phyloP scores from a whole-genome alignment of 1,139 yeast genomes.

The Saccharomyces hybrid region DNA sequence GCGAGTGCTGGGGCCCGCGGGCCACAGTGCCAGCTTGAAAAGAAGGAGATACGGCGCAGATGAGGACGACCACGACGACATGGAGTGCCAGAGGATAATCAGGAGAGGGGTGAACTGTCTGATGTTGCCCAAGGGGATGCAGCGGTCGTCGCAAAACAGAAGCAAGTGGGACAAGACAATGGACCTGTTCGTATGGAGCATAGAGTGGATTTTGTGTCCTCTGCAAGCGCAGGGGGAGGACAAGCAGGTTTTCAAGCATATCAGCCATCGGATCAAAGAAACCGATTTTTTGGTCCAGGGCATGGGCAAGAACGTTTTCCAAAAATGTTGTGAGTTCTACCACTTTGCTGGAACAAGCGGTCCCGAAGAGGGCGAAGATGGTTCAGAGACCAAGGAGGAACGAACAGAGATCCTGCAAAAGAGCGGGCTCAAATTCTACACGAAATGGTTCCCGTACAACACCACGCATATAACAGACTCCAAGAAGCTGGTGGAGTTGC shows the following conservation, averaged over 20 bases:
- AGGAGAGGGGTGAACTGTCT: slow-evolving; percentile 48
- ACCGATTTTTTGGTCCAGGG: slow-evolving; percentile 22
- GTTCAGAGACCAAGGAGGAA: slow-evolving; percentile 14
- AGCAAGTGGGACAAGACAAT: slow-evolving; percentile 65
- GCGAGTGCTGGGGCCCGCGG: slow-evolving; percentile 19
- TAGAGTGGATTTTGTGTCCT: slow-evolving; percentile 58
- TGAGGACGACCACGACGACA: slow-evolving; percentile 10
- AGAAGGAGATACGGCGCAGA: slow-evolving; percentile 9
- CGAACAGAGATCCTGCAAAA: slow-evolving; percentile 14
- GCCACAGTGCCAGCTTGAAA: slow-evolving; percentile 13
- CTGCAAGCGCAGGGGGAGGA: slow-evolving; percentile 18
- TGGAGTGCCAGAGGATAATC: slow-evolving; percentile 17
- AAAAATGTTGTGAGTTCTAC: slow-evolving; percentile 21
- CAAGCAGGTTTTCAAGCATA: slow-evolving; percentile 30
- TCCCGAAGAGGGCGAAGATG: slow-evolving; percentile 5
- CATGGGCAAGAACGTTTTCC: slow-evolving; percentile 25
- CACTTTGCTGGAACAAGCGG: slow-evolving; percentile 5
- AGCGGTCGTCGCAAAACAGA: slow-evolving; percentile 56
- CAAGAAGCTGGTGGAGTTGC: slow-evolving; percentile 20
- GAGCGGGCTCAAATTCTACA: slow-evolving; percentile 20
- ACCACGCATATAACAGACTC: slow-evolving; percentile 21
- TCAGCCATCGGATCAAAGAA: slow-evolving; percentile 42
- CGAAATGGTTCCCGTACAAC: slow-evolving; percentile 26
- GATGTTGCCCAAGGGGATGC: slow-evolving; percentile 68
- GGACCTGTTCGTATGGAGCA: slow-evolving; percentile 65